Evolutionary conservation across 2,329 filamentous ascomycete genomes (phyloP).

Genomic region (Neocucurbitaria cava): DNA sequence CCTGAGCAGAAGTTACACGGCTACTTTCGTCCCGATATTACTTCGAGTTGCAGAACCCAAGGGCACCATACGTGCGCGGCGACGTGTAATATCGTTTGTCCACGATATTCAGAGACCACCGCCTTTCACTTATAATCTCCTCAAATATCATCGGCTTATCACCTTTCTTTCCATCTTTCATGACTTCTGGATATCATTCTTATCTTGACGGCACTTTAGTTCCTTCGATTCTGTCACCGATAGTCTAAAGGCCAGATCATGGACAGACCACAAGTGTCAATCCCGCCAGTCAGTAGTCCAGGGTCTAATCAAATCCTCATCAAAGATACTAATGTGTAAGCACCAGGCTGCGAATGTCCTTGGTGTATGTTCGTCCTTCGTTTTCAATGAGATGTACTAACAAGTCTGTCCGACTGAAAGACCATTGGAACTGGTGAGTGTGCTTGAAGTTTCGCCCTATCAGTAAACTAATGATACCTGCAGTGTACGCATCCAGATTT

Average conservation of each 20-base stretch:
- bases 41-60: constrained; percentile 1
- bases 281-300: constrained; percentile 38
- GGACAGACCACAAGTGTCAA: constrained; percentile 43
- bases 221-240: background rate
- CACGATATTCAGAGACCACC: constrained; percentile 3
- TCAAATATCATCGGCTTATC: background rate
- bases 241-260: constrained; percentile 11
- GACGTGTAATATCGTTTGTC: constrained; percentile 6
- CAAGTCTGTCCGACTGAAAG: constrained; percentile 19
- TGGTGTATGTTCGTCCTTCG: constrained; percentile 38
- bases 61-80: constrained; percentile 3
- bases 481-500: constrained; percentile 27
- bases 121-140: background rate
- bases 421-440: constrained; percentile 49
- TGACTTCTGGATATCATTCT: background rate
- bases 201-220: background rate
- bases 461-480: constrained; percentile 16
- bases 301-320: background rate
- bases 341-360: constrained; percentile 49
- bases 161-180: too few relatives aligned
- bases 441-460: background rate
- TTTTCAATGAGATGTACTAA: constrained; percentile 20
- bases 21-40: constrained; percentile 13
- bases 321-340: constrained; percentile 25
- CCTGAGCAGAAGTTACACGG: constrained; percentile 16